Base-by-base conservation (phyloP, 2,329 filamentous ascomycete species). In the Chrysoporthe puriensis region DNA sequence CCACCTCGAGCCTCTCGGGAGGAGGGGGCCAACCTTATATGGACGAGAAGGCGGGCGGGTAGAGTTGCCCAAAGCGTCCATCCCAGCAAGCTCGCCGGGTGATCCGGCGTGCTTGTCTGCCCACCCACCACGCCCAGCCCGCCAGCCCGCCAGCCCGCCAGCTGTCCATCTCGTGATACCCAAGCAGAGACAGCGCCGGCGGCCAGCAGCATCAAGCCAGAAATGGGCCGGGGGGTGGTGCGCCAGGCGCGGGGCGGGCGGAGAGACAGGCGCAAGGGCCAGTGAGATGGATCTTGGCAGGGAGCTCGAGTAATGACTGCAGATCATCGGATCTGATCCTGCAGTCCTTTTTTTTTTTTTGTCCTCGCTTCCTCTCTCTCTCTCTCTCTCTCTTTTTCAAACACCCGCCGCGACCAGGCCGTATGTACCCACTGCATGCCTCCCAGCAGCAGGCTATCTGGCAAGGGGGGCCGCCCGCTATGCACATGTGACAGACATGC, bases 11-110 rank as follows among this genome's bases (percentile, higher is more conserved):
- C 5, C 40, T 26, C 2, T 26, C 2, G n/a, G 54, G 44, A 61
- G 34, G 62, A 70, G 43, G 46, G 46, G 42, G 14, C 40, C 42
- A 43, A 34, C 64, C 61, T 67, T 69, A 69, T 69, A 69, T 67
- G 56, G 36, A 44, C 40, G 21, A 63, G 13, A 44, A 44, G 42
- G 46, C n/a, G 50, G 52, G 54, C n/a, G 54, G 67, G 40, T 61
- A 21, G 13, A 42, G 48, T 59, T 66, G 66, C 58, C 52, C 66
- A 62, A 65, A 58, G 52, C 66, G 57, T 40, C 46, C 21, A 42
- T 26, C 11, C 62, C 34, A 66, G 52, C 26, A 5, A 60, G 5
- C 26, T 32, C 26, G 6, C 40, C 56, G 62, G 62, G 48, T 57
- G 44, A 42, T 14, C 32, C 66, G 56, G 62, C 21, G 18, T 26